phyloP scores from a whole-genome alignment of 2,329 filamentous ascomycete genomes.

The Fusarium proliferatum region DNA sequence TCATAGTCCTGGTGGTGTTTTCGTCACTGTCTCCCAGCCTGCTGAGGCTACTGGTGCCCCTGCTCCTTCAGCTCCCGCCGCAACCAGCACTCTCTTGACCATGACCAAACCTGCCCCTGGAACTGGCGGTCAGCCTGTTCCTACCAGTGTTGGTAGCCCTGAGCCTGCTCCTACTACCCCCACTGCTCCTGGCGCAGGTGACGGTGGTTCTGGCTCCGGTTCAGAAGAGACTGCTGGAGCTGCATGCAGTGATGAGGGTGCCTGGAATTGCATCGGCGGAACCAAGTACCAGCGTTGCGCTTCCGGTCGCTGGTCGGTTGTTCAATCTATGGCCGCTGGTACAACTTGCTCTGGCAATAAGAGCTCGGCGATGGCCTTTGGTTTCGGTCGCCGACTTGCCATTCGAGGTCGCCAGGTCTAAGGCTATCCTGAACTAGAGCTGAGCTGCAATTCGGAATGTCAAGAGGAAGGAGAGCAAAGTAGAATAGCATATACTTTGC shows the following conservation, averaged over 20 bases:
- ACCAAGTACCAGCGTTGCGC: conserved; percentile 71
- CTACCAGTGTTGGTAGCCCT: conserved; percentile 25
- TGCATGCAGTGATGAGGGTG: conserved; percentile 64
- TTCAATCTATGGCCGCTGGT: conserved; percentile 63
- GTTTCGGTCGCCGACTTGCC: conserved; percentile 34
- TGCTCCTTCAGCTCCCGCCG: conserved; percentile 28
- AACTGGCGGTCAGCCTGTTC: conserved; percentile 19
- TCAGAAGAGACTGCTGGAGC: conserved; percentile 52
- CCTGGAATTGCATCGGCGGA: conserved; percentile 69
- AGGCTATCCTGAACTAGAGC: conserved; percentile 6
- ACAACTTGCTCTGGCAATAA: conserved; percentile 59
- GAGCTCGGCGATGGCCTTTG: conserved; percentile 39
- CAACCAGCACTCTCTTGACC: conserved; percentile 39
- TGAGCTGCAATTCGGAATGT: conserved; percentile 3
- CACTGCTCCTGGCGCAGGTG: conserved; percentile 33
- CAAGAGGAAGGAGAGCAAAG: conserved; percentile 12
- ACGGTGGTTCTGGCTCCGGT: conserved; percentile 36
- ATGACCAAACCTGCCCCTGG: conserved; percentile 38
- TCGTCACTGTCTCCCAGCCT: conserved; percentile 50
- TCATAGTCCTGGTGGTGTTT: conserved; percentile 57
- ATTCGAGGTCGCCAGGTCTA: conserved; percentile 26
- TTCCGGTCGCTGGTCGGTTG: conserved; percentile 64
- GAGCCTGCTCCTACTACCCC: conserved; percentile 27
- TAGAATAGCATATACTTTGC: conserved; percentile 10
- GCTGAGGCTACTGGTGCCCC: conserved; percentile 41